These are phyloP conservation scores for Gynandropsis gynandra DNA, from an alignment of 345 rosid genomes.

Conservation along the genomic window DNA sequence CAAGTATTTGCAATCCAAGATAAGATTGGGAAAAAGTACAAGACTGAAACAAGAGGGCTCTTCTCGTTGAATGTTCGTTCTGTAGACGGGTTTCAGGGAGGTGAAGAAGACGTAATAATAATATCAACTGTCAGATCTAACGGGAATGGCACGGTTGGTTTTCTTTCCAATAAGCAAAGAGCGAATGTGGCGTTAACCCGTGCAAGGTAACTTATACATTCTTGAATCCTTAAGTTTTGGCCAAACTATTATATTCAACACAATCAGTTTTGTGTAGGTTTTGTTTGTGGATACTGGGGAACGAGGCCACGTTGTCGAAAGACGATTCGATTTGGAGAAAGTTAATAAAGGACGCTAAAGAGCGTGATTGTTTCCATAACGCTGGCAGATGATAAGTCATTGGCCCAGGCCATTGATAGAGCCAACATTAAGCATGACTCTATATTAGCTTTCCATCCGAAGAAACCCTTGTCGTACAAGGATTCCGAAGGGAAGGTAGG, in stretches of 20 bases:
- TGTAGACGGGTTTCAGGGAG: conserved; percentile 49
- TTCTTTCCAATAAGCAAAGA: conserved; percentile 25
- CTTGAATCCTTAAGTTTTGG: too few species aligned
- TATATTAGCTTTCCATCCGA: too few species aligned
- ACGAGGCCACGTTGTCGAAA: conserved; percentile 30
- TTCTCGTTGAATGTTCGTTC: conserved; percentile 29
- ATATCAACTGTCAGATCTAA: conserved; percentile 43
- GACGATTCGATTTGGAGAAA: conserved; percentile 33
- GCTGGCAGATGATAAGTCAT: conserved; percentile 28
- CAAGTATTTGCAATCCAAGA: conserved; percentile 38
- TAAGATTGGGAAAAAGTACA: conserved; percentile 24
- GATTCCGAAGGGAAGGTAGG: too few species aligned
- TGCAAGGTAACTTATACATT: conserved; percentile 26
- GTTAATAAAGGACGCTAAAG: conserved; percentile 30
- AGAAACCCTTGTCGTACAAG: too few species aligned
- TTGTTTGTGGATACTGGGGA: conserved; percentile 44
- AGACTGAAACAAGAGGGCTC: conserved; percentile 14
- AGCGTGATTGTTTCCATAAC: conserved; percentile 24
- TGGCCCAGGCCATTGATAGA: conserved; percentile 25
- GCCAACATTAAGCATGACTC: too few species aligned
- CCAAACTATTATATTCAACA: too few species aligned
- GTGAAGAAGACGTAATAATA: conserved; percentile 42
- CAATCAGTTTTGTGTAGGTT: conserved; percentile 25
- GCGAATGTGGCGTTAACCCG: conserved; percentile 34
- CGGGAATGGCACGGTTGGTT: conserved; percentile 27